These are phyloP conservation scores for Margaritispora aquatica DNA, from an alignment of 495 filamentous ascomycete species.

Conservation along the genomic window DNA sequence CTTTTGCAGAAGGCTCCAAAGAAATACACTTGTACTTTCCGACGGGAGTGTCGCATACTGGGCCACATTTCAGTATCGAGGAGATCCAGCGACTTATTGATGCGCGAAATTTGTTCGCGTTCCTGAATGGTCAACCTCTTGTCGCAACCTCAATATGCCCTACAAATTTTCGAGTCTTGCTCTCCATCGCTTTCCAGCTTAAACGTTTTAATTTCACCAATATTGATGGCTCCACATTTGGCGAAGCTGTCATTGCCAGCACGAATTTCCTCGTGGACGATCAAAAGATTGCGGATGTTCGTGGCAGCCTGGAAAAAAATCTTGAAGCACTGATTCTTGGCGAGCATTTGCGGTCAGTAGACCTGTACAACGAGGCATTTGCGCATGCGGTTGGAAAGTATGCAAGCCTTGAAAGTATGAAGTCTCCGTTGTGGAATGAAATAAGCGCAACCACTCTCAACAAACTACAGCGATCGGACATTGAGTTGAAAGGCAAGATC, in stretches of 20 bases:
- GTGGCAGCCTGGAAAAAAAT: slow-evolving; percentile 80
- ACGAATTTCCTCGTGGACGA: slow-evolving; percentile 75
- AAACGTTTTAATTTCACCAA: slow-evolving; percentile 74
- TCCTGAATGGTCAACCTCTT: slow-evolving; percentile 72
- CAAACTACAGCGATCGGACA: slow-evolving; percentile 70
- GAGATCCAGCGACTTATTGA: slow-evolving; percentile 66
- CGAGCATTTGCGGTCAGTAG: slow-evolving; percentile 74
- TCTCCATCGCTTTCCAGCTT: slow-evolving; percentile 62
- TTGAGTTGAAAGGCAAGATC: slow-evolving; percentile 68
- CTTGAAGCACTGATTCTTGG: slow-evolving; percentile 83
- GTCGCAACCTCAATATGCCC: slow-evolving; percentile 66
- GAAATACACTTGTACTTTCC: slow-evolving; percentile 71
- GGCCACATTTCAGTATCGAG: slow-evolving; percentile 33
- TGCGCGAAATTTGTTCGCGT: slow-evolving; percentile 86
- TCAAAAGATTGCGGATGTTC: slow-evolving; percentile 70
- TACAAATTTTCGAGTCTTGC: slow-evolving; percentile 66
- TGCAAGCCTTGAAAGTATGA: slow-evolving; percentile 60
- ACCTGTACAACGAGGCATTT: slow-evolving; percentile 86
- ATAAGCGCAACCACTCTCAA: slow-evolving; percentile 68
- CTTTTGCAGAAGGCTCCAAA: slow-evolving; percentile 30
- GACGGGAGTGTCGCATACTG: slow-evolving; percentile 26
- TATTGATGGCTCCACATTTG: slow-evolving; percentile 73
- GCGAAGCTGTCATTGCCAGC: slow-evolving; percentile 64
- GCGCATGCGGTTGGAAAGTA: slow-evolving; percentile 90
- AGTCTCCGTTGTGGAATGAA: slow-evolving; percentile 59